These are phyloP conservation scores for Neotropicomus parvogracilis DNA, from an alignment of 1,284 basidiomycete genomes.

Conservation along the genomic window DNA sequence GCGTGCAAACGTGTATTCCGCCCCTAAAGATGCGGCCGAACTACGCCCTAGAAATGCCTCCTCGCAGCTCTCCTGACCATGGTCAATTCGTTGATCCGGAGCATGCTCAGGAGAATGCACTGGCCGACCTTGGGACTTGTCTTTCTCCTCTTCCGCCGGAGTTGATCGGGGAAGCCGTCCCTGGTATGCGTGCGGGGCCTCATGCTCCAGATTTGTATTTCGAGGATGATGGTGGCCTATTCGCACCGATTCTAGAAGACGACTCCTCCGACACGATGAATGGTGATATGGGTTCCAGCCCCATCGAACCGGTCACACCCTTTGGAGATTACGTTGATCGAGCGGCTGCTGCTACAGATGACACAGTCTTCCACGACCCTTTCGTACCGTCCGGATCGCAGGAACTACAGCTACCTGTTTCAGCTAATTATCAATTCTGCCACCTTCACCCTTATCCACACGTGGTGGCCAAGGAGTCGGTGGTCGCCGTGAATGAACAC, in stretches of 20 bases:
- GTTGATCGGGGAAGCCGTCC: slow-evolving; percentile 14
- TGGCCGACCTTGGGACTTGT: slow-evolving; percentile 26
- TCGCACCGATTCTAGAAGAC: slow-evolving; percentile 64
- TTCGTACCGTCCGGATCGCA: slow-evolving; percentile 19
- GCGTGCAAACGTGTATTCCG: slow-evolving; percentile 78
- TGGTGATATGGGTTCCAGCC: slow-evolving; percentile 58
- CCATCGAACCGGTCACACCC: slow-evolving; percentile 67
- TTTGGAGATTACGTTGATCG: slow-evolving; percentile 73
- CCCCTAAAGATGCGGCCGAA: slow-evolving; percentile 47
- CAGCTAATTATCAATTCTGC: slow-evolving; percentile 20
- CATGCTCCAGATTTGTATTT: slow-evolving; percentile 18
- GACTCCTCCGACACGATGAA: slow-evolving; percentile 53
- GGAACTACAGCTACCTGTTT: slow-evolving; percentile 22
- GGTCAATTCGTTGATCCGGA: slow-evolving; percentile 44
- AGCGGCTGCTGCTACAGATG: slow-evolving; percentile 49
- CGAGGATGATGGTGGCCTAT: slow-evolving; percentile 46
- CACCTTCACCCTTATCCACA: slow-evolving; percentile 15
- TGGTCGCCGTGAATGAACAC: slow-evolving; percentile 14
- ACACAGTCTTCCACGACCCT: slow-evolving; percentile 20
- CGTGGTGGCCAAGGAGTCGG: slow-evolving; percentile 16
- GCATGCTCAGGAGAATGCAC: background rate
- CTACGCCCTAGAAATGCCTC: slow-evolving; percentile 19
- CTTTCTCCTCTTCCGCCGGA: slow-evolving; percentile 3
- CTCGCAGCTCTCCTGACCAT: slow-evolving; percentile 9
- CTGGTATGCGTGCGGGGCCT: slow-evolving; percentile 18